Percentiles rank a stretch among this genome's conserved stretches.
phyloP scores from a whole-genome alignment of 306 rosid species.

The Cucurbita maxima region DNA sequence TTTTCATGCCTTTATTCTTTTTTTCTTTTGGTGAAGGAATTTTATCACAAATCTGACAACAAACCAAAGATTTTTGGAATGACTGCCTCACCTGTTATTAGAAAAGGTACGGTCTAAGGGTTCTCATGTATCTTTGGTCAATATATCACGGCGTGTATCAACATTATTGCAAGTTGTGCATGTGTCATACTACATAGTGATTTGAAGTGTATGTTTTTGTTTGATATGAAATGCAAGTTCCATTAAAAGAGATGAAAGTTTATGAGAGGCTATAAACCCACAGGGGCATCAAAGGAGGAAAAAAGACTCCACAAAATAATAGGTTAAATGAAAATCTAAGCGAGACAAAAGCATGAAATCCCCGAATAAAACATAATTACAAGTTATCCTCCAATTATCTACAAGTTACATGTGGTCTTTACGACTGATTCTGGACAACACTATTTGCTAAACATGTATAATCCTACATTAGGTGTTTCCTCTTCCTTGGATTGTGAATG shows the following conservation, averaged over 20 bases:
- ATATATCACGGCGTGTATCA: neutral
- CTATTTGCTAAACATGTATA: neutral
- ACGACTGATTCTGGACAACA: neutral
- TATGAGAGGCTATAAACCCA: neutral
- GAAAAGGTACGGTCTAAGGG: constrained; percentile 35
- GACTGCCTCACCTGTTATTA: constrained; percentile 82
- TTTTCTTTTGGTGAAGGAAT: constrained; percentile 51
- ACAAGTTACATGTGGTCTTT: neutral
- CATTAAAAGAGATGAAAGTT: neutral
- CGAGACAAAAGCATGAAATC: neutral
- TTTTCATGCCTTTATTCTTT: constrained; percentile 4
- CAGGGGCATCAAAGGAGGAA: neutral
- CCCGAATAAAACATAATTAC: neutral
- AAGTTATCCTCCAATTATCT: neutral
- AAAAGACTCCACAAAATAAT: neutral
- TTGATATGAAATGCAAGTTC: neutral
- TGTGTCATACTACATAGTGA: neutral
- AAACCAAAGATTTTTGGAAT: constrained; percentile 88
- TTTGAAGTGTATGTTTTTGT: neutral
- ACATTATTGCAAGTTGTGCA: neutral
- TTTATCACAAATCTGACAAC: constrained; percentile 53
- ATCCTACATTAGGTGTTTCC: constrained; percentile 44
- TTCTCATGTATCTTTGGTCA: neutral
- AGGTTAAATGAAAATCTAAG: neutral
- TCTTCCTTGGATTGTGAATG: constrained; percentile 46